phyloP scores from a whole-genome alignment of 768 basidiomycete genomes.

The Exidia glandulosa region DNA sequence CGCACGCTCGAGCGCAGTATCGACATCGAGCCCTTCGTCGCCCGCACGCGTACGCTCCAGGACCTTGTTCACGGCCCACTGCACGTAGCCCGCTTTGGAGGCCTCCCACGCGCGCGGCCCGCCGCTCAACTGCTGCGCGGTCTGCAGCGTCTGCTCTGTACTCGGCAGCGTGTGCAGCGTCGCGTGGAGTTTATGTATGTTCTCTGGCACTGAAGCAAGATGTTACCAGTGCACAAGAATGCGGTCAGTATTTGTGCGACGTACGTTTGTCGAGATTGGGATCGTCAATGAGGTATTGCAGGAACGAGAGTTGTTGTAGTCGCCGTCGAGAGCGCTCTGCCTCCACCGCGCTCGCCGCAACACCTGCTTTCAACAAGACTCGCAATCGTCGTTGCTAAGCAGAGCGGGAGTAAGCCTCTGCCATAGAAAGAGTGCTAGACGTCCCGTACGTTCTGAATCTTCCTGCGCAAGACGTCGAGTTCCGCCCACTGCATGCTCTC shows the following conservation, averaged over 20 bases:
- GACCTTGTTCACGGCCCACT: conserved; percentile 61
- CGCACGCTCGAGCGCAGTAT: background rate
- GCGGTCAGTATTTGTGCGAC: conserved; percentile 30
- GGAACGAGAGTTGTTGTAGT: conserved; percentile 32
- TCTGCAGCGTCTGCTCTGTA: conserved; percentile 27
- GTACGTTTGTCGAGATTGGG: conserved; percentile 21
- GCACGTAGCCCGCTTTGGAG: conserved; percentile 59
- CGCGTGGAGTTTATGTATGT: background rate
- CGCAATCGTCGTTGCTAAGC: conserved; percentile 65
- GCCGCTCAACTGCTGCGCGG: conserved; percentile 19
- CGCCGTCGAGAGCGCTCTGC: conserved; percentile 36
- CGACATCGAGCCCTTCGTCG: background rate
- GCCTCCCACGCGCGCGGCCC: conserved; percentile 62
- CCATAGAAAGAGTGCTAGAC: too few relatives aligned
- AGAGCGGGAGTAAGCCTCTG: too few relatives aligned
- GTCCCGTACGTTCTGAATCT: conserved; percentile 58
- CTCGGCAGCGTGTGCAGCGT: conserved; percentile 21
- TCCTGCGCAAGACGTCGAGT: conserved; percentile 52
- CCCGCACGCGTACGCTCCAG: conserved; percentile 22
- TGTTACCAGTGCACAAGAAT: conserved; percentile 37
- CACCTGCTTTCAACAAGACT: conserved; percentile 42
- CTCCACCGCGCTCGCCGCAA: conserved; percentile 35
- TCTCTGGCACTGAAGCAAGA: conserved; percentile 29
- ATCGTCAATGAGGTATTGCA: conserved; percentile 28
- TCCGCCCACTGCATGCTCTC: conserved; percentile 44